Percentiles rank a stretch among this genome's conserved stretches.
phyloP scores from a whole-genome alignment of 129 eudicot species.

The Smallanthus sonchifolius region DNA sequence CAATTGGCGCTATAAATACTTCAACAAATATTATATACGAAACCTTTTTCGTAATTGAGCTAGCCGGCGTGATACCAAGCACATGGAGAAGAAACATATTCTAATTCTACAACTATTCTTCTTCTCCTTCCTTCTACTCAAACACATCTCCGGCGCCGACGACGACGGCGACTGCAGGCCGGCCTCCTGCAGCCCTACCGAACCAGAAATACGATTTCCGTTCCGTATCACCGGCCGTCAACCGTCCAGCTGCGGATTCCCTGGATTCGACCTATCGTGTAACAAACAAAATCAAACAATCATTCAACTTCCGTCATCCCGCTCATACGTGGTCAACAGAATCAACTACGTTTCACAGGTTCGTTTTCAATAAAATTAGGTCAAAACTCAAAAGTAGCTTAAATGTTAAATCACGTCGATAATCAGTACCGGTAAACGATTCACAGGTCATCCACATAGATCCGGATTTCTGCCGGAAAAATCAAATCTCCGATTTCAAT shows the following conservation, averaged over 20 bases:
- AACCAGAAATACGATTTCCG: conserved; percentile 50
- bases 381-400: not conserved
- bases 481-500: conserved; percentile 20
- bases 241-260: conserved; percentile 41
- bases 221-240: conserved; percentile 40
- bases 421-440: not conserved
- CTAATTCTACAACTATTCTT: conserved; percentile 2
- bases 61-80: conserved; percentile 8
- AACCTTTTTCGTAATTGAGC: not conserved
- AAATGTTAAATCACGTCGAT: not conserved
- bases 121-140: not conserved
- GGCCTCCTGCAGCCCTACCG: conserved; percentile 14
- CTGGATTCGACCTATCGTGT: conserved; percentile 56
- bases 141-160: not conserved
- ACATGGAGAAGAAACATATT: conserved; percentile 14
- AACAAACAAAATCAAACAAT: conserved; percentile 28
- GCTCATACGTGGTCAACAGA: conserved; percentile 27
- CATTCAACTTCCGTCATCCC: conserved; percentile 31
- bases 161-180: conserved; percentile 15
- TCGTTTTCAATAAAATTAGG: not conserved
- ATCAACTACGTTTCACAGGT: conserved; percentile 38
- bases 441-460: conserved; percentile 32
- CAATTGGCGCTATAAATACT: too few relatives aligned
- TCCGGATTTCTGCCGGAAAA: conserved; percentile 46
- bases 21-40: too few relatives aligned